Conservation (phyloP, 2,329 filamentous ascomycete genomes). For the Venturia oleaginea region DNA sequence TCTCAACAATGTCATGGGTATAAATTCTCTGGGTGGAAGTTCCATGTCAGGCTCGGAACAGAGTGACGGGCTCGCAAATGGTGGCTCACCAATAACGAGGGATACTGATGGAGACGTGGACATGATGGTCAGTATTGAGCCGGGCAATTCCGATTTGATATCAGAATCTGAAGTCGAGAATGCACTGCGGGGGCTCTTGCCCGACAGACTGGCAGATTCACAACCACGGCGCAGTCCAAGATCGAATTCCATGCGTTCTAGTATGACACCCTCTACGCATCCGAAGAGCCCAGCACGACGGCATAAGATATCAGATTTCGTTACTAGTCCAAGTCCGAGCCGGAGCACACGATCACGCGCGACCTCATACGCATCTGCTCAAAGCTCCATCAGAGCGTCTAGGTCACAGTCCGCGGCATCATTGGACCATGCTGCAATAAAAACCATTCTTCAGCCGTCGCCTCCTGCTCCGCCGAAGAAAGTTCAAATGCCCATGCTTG, state of each 20-base stretch:
- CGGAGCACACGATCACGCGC: background rate
- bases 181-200: background rate
- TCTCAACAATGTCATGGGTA: background rate
- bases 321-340: background rate
- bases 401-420: background rate
- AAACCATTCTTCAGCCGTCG: background rate
- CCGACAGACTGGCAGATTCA: background rate
- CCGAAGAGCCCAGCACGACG: background rate
- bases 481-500: background rate
- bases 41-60: background rate
- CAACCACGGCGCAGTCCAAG: background rate
- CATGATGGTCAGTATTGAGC: constrained; percentile 5
- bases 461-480: background rate
- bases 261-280: background rate
- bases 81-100: background rate
- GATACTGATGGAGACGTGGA: constrained; percentile 7
- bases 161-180: background rate
- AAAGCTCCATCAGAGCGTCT: background rate
- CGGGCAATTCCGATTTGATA: background rate
- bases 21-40: background rate
- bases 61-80: background rate
- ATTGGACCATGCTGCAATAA: background rate
- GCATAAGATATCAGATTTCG: background rate
- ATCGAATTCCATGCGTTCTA: background rate
- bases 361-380: background rate